Conservation (phyloP, 768 basidiomycete genomes). For the Candolleomyces eurysporus region DNA sequence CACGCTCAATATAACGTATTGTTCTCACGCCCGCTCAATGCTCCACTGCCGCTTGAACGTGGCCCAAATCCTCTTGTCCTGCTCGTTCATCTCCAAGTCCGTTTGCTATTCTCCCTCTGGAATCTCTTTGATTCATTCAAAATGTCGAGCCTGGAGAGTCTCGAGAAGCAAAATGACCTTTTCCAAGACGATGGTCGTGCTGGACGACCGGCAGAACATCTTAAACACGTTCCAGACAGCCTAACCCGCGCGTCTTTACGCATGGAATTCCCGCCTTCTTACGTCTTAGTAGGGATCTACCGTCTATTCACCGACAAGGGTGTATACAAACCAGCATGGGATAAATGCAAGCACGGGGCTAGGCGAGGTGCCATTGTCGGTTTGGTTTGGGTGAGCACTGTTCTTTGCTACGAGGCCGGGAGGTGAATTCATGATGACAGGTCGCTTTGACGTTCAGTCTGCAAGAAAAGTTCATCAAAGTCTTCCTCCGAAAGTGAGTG, state of each 20-base stretch:
- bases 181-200: neutral
- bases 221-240: constrained; percentile 38
- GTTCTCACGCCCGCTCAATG: too few relatives aligned
- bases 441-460: constrained; percentile 66
- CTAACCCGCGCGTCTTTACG: constrained; percentile 57
- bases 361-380: constrained; percentile 69
- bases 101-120: too few relatives aligned
- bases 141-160: neutral
- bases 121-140: neutral
- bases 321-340: constrained; percentile 75
- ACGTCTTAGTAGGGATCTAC: constrained; percentile 83
- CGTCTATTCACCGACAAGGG: constrained; percentile 71
- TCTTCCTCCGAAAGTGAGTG: constrained; percentile 62
- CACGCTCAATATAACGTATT: too few relatives aligned
- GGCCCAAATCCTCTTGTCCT: too few relatives aligned
- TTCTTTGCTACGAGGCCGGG: neutral
- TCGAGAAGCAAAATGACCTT: neutral
- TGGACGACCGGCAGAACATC: neutral
- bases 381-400: constrained; percentile 57
- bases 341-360: constrained; percentile 80
- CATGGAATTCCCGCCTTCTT: constrained; percentile 77
- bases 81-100: too few relatives aligned
- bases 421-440: constrained; percentile 31
- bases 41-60: too few relatives aligned
- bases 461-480: constrained; percentile 63